phyloP scores from a whole-genome alignment of 2,329 filamentous ascomycete genomes.

The Calonectria henricotiae region DNA sequence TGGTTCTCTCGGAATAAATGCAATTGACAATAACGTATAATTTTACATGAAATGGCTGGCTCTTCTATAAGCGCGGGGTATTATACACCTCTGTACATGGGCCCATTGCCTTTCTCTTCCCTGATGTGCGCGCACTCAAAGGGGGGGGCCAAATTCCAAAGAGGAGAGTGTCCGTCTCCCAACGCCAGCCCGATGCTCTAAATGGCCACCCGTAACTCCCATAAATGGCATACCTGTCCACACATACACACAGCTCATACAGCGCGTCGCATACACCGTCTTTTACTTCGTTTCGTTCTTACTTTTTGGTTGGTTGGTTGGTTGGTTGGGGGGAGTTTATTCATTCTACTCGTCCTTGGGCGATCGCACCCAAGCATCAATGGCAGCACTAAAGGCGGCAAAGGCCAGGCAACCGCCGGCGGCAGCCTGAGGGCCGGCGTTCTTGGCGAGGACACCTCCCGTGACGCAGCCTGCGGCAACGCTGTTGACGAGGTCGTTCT shows the following conservation, averaged over 20 bases:
- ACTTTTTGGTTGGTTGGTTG: neutral
- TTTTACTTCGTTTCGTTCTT: neutral
- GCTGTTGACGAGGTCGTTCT: slow-evolving; percentile 94
- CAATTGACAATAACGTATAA: slow-evolving; percentile 31
- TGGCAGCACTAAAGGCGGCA: slow-evolving; percentile 91
- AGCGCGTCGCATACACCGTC: slow-evolving; percentile 29
- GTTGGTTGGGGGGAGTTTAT: neutral
- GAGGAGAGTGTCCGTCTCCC: slow-evolving; percentile 52
- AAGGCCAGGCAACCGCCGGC: slow-evolving; percentile 93
- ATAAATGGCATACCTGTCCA: slow-evolving; percentile 40
- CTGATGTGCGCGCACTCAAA: slow-evolving; percentile 26
- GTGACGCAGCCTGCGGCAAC: slow-evolving; percentile 92
- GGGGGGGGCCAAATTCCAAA: slow-evolving; percentile 46
- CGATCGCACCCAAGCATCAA: slow-evolving; percentile 92
- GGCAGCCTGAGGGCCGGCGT: slow-evolving; percentile 91
- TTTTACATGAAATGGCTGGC: slow-evolving; percentile 38
- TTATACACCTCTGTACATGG: slow-evolving; percentile 47
- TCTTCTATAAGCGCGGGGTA: slow-evolving; percentile 45
- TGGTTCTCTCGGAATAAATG: slow-evolving; percentile 35
- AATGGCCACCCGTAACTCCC: slow-evolving; percentile 52
- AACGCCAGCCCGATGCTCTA: slow-evolving; percentile 57
- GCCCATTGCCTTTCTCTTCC: slow-evolving; percentile 37
- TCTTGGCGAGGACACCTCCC: slow-evolving; percentile 88
- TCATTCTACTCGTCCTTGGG: slow-evolving; percentile 72
- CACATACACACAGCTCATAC: slow-evolving; percentile 46